These are phyloP conservation scores for Globisporangium parvum DNA, from an alignment of 352 stramenopile species.

Conservation along the genomic window DNA sequence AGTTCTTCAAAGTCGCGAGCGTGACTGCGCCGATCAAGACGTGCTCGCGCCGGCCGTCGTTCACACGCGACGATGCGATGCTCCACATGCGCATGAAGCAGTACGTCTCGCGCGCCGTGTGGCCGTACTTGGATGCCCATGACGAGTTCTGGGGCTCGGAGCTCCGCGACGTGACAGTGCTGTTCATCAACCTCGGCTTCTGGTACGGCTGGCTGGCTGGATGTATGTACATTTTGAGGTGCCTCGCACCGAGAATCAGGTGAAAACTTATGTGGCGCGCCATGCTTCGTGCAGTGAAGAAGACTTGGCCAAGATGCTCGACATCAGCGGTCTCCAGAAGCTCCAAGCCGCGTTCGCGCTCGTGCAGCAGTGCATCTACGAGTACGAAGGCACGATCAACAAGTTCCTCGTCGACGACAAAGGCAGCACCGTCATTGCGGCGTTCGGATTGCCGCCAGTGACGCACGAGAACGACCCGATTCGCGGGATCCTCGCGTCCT, in stretches of 20 bases:
- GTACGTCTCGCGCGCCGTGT: constrained; percentile 89
- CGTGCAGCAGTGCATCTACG: constrained; percentile 89
- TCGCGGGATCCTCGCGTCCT: constrained; percentile 83
- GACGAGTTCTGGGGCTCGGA: constrained; percentile 93
- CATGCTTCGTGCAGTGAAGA: constrained; percentile 34
- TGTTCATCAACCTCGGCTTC: constrained; percentile 94
- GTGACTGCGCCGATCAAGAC: constrained; percentile 61
- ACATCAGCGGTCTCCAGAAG: constrained; percentile 55
- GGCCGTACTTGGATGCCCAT: constrained; percentile 87
- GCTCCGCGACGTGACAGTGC: constrained; percentile 84
- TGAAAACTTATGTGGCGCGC: constrained; percentile 1
- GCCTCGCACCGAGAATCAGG: background rate
- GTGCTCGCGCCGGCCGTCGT: constrained; percentile 61
- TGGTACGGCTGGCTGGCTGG: constrained; percentile 28
- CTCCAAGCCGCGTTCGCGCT: constrained; percentile 75
- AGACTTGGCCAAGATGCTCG: constrained; percentile 71
- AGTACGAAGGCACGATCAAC: constrained; percentile 95
- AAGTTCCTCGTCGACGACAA: constrained; percentile 97
- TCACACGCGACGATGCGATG: constrained; percentile 71
- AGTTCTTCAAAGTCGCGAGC: constrained; percentile 52
- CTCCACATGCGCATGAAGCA: constrained; percentile 85
- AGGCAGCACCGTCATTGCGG: constrained; percentile 91
- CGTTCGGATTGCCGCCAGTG: constrained; percentile 89
- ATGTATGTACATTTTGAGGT: background rate
- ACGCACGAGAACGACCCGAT: constrained; percentile 90